These are phyloP conservation scores for Lantana camara DNA, from an alignment of 257 asterid genomes.

Conservation along the genomic window DNA sequence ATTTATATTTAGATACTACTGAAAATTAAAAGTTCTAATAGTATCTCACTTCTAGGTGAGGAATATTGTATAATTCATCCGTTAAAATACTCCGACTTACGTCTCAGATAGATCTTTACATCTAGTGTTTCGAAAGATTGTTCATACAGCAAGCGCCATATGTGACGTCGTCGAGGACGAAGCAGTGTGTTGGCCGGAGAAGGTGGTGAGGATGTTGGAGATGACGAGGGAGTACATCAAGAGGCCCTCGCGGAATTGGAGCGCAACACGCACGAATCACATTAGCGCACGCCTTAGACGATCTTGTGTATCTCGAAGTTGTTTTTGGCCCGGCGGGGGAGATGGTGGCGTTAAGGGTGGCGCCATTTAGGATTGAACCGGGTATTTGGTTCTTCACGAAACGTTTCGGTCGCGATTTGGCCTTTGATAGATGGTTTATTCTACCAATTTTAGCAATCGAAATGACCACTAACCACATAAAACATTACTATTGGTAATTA, in stretches of 20 bases:
- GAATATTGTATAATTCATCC: no score
- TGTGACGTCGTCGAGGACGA: conserved; percentile 93
- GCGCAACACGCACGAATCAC: conserved; percentile 88
- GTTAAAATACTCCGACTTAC: no score
- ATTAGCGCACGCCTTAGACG: conserved; percentile 65
- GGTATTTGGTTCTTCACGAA: conserved; percentile 87
- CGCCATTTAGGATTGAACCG: conserved; percentile 71
- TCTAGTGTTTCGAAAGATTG: no score
- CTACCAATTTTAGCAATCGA: no score
- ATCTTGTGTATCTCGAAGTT: conserved; percentile 93
- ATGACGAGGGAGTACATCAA: conserved; percentile 79
- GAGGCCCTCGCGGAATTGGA: conserved; percentile 96
- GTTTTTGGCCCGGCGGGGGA: conserved; percentile 85
- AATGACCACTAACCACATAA: no score
- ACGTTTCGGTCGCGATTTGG: conserved; percentile 67
- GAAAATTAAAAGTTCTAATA: no score
- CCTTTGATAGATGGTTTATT: no score
- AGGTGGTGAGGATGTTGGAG: conserved; percentile 82
- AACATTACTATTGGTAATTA: no score
- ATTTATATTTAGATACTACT: no score
- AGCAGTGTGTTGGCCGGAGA: conserved; percentile 73
- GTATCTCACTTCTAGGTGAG: no score
- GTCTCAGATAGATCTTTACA: no score
- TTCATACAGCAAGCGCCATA: conserved; percentile 97
- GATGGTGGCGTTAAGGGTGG: conserved; percentile 81